Conservation (phyloP, 495 filamentous ascomycete species). For the Jackrogersella multiformis region DNA sequence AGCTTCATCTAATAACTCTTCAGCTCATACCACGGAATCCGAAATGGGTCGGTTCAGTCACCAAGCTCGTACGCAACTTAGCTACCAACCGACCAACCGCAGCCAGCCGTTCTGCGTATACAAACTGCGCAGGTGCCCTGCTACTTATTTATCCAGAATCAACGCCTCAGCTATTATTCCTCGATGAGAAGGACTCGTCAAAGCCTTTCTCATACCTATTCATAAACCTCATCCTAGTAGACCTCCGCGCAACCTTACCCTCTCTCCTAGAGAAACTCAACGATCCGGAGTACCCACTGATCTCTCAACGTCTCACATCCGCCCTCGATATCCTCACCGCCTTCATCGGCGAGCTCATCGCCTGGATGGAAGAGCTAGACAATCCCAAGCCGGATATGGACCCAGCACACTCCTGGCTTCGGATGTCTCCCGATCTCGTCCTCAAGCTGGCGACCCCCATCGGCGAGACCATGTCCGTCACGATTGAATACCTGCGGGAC, state of each 20-base stretch:
- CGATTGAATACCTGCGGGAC: conserved; percentile 71
- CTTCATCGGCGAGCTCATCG: conserved; percentile 67
- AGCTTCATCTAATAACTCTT: conserved; percentile 5
- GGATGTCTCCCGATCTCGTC: conserved; percentile 62
- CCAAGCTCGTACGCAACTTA: conserved; percentile 54
- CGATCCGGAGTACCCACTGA: conserved; percentile 55
- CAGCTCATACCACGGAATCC: conserved; percentile 48
- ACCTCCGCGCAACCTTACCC: conserved; percentile 69
- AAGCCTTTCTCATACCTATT: conserved; percentile 69
- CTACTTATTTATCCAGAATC: conserved; percentile 59
- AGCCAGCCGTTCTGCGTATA: conserved; percentile 58
- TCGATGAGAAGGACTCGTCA: conserved; percentile 43
- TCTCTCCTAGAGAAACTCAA: conserved; percentile 64
- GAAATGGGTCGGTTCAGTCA: conserved; percentile 55
- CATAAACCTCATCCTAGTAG: conserved; percentile 66
- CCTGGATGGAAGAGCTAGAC: conserved; percentile 53
- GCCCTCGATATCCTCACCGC: conserved; percentile 66
- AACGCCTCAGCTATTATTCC: conserved; percentile 59
- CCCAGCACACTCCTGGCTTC: conserved; percentile 12
- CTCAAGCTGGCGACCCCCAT: conserved; percentile 67
- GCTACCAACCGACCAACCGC: conserved; percentile 57
- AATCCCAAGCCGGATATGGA: conserved; percentile 18
- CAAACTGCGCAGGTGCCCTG: conserved; percentile 61
- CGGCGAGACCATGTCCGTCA: conserved; percentile 64
- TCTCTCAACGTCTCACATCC: conserved; percentile 63